Evolutionary conservation across 1,284 basidiomycete genomes (phyloP).

Genomic region (Cutaneotrichosporon mucoides): DNA sequence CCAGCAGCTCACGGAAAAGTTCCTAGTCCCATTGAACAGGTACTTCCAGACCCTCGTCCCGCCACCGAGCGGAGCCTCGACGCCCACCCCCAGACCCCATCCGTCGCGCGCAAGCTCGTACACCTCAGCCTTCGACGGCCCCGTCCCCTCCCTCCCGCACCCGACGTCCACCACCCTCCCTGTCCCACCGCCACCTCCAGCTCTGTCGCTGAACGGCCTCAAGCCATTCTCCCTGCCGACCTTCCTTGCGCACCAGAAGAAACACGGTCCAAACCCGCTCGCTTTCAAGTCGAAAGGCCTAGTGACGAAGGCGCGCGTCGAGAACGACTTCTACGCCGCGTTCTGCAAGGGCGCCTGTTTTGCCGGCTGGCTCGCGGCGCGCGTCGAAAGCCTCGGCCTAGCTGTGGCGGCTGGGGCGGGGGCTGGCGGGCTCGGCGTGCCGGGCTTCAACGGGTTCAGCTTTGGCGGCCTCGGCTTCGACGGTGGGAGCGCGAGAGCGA

Average conservation of each 20-base stretch:
- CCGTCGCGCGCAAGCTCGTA: neutral
- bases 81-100: neutral
- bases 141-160: neutral
- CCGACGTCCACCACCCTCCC: slow-evolving; percentile 9
- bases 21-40: slow-evolving; percentile 87
- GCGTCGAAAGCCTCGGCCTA: slow-evolving; percentile 35
- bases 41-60: slow-evolving; percentile 90
- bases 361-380: slow-evolving; percentile 41
- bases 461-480: neutral
- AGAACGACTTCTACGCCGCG: slow-evolving; percentile 46
- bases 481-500: no score
- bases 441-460: neutral
- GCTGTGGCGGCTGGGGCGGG: slow-evolving; percentile 22
- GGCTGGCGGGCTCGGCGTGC: neutral
- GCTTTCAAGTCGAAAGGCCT: slow-evolving; percentile 59
- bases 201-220: slow-evolving; percentile 39
- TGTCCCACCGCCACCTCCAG: slow-evolving; percentile 8
- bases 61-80: slow-evolving; percentile 14
- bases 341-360: slow-evolving; percentile 47
- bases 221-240: slow-evolving; percentile 73
- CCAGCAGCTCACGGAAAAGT: slow-evolving; percentile 75
- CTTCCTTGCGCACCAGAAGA: slow-evolving; percentile 78
- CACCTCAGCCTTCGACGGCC: neutral
- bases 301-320: slow-evolving; percentile 41
- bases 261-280: slow-evolving; percentile 66